Evolutionary conservation across 2,329 filamentous ascomycete species (phyloP).

Genomic region (Aspergillus fijiensis): DNA sequence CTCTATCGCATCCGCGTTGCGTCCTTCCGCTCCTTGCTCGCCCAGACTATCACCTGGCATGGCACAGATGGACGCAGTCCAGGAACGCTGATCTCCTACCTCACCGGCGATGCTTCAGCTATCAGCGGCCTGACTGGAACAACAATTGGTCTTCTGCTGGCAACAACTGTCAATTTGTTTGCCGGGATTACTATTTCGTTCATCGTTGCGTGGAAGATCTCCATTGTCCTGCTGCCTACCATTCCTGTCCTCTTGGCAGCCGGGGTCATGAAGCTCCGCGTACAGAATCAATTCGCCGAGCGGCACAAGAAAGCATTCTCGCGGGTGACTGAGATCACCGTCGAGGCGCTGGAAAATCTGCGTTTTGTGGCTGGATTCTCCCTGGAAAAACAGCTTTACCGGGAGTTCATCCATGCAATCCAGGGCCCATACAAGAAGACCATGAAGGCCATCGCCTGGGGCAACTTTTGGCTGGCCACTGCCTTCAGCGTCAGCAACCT

Average conservation of each 20-base stretch:
- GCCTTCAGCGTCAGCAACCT: constrained; percentile 50
- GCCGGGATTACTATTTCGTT: constrained; percentile 68
- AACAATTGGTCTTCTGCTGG: constrained; percentile 67
- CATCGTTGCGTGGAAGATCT: constrained; percentile 74
- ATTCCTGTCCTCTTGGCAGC: constrained; percentile 68
- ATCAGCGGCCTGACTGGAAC: constrained; percentile 69
- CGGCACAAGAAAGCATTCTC: constrained; percentile 53
- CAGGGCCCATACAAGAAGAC: constrained; percentile 51
- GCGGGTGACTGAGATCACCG: constrained; percentile 51
- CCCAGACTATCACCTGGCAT: constrained; percentile 70
- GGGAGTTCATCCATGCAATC: constrained; percentile 48
- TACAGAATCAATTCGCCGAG: constrained; percentile 60
- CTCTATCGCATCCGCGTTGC: constrained; percentile 63
- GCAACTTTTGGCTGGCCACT: constrained; percentile 34
- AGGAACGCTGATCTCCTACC: constrained; percentile 62
- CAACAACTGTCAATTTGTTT: constrained; percentile 66
- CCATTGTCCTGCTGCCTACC: constrained; percentile 67
- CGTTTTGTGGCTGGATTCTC: constrained; percentile 54
- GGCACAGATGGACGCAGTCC: constrained; percentile 64
- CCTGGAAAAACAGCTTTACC: constrained; percentile 51
- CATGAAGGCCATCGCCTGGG: constrained; percentile 45
- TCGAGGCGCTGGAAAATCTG: constrained; percentile 54
- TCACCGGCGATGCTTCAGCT: constrained; percentile 67
- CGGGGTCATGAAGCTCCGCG: constrained; percentile 66
- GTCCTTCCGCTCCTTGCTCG: constrained; percentile 64